Conservation (phyloP, 345 rosid genomes). For the Nasturtium officinale region DNA sequence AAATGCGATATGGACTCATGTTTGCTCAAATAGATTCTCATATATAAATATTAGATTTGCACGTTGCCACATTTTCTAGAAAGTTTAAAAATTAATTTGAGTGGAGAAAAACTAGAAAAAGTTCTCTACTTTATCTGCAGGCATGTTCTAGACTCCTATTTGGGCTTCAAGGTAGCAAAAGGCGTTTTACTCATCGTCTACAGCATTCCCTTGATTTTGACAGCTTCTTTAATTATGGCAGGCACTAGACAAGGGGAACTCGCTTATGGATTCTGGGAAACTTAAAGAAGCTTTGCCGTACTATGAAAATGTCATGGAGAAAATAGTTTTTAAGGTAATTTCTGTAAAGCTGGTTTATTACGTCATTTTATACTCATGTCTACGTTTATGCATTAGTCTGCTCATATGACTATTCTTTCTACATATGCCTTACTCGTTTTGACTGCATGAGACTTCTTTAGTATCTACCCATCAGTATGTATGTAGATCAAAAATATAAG, state of each 20-base stretch:
- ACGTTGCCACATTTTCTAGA: neutral
- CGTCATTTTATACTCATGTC: slow-evolving; percentile 12
- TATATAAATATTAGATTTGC: neutral
- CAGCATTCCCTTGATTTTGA: slow-evolving; percentile 19
- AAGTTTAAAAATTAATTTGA: neutral
- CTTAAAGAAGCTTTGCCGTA: slow-evolving; percentile 72
- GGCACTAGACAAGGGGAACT: slow-evolving; percentile 73
- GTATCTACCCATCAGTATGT: slow-evolving; percentile 19
- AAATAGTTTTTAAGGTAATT: slow-evolving; percentile 70
- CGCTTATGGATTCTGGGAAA: slow-evolving; percentile 77
- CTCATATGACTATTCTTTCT: neutral
- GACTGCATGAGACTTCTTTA: slow-evolving; percentile 8
- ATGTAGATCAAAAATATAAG: slow-evolving; percentile 14
- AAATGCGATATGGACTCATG: slow-evolving; percentile 20
- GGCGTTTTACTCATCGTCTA: neutral
- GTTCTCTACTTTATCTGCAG: neutral
- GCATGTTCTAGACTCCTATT: slow-evolving; percentile 17
- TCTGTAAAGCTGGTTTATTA: slow-evolving; percentile 19
- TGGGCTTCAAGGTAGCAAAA: neutral
- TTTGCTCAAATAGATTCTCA: slow-evolving; percentile 22
- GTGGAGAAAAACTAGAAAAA: slow-evolving; percentile 1
- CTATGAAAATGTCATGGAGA: slow-evolving; percentile 70
- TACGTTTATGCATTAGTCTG: slow-evolving; percentile 21
- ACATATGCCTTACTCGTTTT: neutral
- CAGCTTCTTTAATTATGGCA: slow-evolving; percentile 36